Conservation (phyloP, 208 protist genomes). For the Crithidia bombi region DNA sequence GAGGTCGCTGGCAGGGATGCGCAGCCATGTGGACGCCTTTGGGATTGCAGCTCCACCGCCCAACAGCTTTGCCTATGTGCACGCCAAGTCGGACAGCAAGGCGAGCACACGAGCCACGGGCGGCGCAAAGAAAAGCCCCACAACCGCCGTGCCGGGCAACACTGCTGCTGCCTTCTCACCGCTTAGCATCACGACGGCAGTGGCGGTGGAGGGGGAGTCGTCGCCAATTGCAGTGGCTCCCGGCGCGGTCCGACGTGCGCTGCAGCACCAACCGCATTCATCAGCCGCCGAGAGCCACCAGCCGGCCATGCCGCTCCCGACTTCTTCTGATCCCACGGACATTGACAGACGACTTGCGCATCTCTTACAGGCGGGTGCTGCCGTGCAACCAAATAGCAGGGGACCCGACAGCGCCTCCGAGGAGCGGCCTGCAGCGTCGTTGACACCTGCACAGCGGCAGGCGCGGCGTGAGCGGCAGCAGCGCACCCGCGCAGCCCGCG, state of each 20-base stretch:
- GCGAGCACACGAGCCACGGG: no score
- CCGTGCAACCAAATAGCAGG: background rate
- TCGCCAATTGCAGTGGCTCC: slow-evolving; percentile 12
- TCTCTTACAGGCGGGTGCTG: background rate
- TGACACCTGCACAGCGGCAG: slow-evolving; percentile 19
- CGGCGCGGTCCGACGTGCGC: slow-evolving; percentile 19
- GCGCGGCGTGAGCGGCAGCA: slow-evolving; percentile 17
- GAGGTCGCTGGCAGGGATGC: slow-evolving; percentile 2
- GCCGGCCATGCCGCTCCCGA: background rate
- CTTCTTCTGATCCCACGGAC: background rate
- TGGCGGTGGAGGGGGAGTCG: slow-evolving; percentile 21
- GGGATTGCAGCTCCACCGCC: background rate
- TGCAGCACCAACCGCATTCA: slow-evolving; percentile 2
- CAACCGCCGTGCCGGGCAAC: background rate
- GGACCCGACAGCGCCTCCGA: background rate
- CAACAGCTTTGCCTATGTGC: slow-evolving; percentile 26
- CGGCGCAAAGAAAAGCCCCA: no score
- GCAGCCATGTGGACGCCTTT: background rate
- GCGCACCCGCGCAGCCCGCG: slow-evolving; percentile 30
- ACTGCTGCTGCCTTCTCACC: background rate
- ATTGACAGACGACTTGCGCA: background rate
- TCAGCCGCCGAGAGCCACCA: background rate
- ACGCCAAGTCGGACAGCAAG: background rate
- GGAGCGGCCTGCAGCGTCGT: background rate
- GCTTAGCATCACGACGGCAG: background rate